Percentiles rank a stretch among this genome's conserved stretches.
These are phyloP conservation scores for Phytophthora citricola DNA, from an alignment of 352 stramenopile species.

Conservation along the genomic window DNA sequence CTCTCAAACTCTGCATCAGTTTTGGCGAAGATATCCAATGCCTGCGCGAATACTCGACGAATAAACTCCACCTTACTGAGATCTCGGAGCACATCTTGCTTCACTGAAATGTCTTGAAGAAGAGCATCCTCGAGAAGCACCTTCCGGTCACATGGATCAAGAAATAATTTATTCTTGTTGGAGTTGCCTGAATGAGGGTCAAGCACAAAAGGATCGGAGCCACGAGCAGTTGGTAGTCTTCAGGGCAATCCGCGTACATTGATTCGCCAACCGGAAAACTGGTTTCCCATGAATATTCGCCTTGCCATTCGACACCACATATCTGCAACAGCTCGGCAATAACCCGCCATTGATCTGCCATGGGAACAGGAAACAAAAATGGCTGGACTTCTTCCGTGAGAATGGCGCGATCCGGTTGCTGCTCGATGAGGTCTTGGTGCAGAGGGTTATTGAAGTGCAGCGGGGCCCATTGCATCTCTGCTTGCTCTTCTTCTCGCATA, in stretches of 20 bases:
- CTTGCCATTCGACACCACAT: slow-evolving; percentile 48
- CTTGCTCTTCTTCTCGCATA: slow-evolving; percentile 40
- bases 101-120: slow-evolving; percentile 36
- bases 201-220: slow-evolving; percentile 55
- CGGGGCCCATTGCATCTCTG: slow-evolving; percentile 63
- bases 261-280: slow-evolving; percentile 15
- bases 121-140: slow-evolving; percentile 30
- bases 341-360: slow-evolving; percentile 36
- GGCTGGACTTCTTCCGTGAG: slow-evolving; percentile 81
- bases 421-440: slow-evolving; percentile 63
- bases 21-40: slow-evolving; percentile 30
- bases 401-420: slow-evolving; percentile 65
- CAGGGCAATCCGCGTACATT: slow-evolving; percentile 48
- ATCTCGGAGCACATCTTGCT: slow-evolving; percentile 30
- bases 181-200: slow-evolving; percentile 24
- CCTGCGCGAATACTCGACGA: slow-evolving; percentile 43
- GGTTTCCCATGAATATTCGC: slow-evolving; percentile 27
- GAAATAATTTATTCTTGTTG: slow-evolving; percentile 29
- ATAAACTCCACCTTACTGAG: slow-evolving; percentile 54
- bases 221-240: slow-evolving; percentile 45
- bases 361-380: slow-evolving; percentile 71
- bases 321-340: slow-evolving; percentile 52
- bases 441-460: slow-evolving; percentile 48
- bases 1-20: slow-evolving; percentile 20
- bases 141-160: slow-evolving; percentile 37